These are phyloP conservation scores for Aspergillus coremiiformis DNA, from an alignment of 495 filamentous ascomycete species.

Conservation along the genomic window DNA sequence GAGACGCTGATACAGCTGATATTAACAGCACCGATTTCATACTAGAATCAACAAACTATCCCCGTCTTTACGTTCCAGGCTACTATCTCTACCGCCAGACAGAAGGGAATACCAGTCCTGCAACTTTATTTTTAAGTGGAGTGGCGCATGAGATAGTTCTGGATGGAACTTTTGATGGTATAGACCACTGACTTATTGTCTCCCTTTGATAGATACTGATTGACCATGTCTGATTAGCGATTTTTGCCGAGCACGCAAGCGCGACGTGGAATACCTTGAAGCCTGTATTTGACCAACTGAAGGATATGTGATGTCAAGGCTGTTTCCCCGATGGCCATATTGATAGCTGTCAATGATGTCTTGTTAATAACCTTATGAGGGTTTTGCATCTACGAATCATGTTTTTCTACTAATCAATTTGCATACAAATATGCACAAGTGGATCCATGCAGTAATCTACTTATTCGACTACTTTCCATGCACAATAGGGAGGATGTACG, in stretches of 20 bases:
- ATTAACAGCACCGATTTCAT: conserved; percentile 10
- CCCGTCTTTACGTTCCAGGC: conserved; percentile 24
- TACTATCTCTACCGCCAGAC: conserved; percentile 21
- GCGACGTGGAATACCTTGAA: conserved; percentile 16
- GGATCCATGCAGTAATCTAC: no score
- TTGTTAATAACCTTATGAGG: no score
- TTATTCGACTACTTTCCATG: no score
- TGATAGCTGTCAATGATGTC: no score
- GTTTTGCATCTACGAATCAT: no score
- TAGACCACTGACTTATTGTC: conserved; percentile 1
- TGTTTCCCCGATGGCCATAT: conserved; percentile 1
- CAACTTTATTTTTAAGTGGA: conserved; percentile 25
- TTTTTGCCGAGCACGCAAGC: conserved; percentile 23
- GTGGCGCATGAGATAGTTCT: conserved; percentile 27
- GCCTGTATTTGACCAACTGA: conserved; percentile 19
- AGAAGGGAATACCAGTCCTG: conserved; percentile 26
- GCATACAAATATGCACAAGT: no score
- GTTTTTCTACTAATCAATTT: no score
- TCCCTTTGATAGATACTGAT: conserved; percentile 12
- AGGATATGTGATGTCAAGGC: conserved; percentile 24
- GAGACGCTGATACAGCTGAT: not conserved
- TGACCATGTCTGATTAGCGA: conserved; percentile 19
- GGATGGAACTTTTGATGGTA: conserved; percentile 29
- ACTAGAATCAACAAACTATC: conserved; percentile 23
- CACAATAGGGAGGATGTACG: no score